phyloP scores from a whole-genome alignment of 2,329 filamentous ascomycete species.

The Phialophora verrucosa region DNA sequence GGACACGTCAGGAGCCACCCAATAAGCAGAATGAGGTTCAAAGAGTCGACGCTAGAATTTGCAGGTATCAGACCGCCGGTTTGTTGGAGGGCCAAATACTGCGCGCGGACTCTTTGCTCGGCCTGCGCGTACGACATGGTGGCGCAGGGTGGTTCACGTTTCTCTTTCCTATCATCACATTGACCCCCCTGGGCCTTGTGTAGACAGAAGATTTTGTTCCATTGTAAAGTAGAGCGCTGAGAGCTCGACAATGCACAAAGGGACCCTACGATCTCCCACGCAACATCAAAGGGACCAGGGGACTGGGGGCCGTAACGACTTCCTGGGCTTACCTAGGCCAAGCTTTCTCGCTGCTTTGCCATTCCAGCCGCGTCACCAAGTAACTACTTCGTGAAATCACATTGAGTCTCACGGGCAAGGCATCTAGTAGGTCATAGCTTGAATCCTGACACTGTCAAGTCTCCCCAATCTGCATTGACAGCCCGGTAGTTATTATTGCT shows the following conservation, averaged over 20 bases:
- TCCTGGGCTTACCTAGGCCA: slow-evolving; percentile 7
- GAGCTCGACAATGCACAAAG: neutral
- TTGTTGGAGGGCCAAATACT: neutral
- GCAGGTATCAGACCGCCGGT: slow-evolving; percentile 5
- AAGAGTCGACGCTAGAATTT: slow-evolving; percentile 2
- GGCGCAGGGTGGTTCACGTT: neutral
- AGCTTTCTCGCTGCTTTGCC: slow-evolving; percentile 6
- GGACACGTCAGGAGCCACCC: slow-evolving; percentile 6
- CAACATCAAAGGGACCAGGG: neutral
- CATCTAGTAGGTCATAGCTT: neutral
- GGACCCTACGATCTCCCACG: neutral
- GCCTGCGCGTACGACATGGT: slow-evolving; percentile 9
- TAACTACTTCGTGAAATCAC: neutral
- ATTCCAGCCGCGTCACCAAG: slow-evolving; percentile 2
- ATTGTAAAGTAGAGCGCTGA: neutral
- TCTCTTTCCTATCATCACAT: neutral
- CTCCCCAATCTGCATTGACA: neutral
- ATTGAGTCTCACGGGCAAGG: neutral
- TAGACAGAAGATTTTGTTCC: neutral
- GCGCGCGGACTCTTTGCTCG: slow-evolving; percentile 3
- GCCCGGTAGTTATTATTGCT: neutral
- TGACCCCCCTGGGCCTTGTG: neutral
- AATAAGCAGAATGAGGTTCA: slow-evolving; percentile 14
- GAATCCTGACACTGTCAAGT: neutral
- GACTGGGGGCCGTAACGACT: neutral